Percentiles rank a stretch among this genome's conserved stretches.
Conservation (phyloP, 2,329 filamentous ascomycete genomes). For the Chaetomium olivaceum region DNA sequence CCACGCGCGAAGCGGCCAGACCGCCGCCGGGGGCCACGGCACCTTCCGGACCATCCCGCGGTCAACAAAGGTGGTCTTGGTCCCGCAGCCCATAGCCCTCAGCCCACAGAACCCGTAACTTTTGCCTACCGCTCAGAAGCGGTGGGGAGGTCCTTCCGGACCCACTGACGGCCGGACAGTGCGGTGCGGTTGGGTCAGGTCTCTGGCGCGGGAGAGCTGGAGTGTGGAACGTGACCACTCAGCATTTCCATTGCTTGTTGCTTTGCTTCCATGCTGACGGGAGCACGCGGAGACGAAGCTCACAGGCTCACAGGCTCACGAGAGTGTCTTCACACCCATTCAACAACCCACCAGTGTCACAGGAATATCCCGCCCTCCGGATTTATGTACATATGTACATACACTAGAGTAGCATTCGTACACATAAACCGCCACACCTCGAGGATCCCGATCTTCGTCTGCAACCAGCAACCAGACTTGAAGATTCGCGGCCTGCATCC, state of each 20-base stretch:
- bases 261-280: background rate
- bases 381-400: background rate
- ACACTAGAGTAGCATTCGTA: too few species aligned
- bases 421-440: background rate
- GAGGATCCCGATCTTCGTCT: conserved; percentile 1
- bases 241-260: background rate
- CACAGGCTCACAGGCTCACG: background rate
- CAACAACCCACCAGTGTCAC: background rate
- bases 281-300: background rate
- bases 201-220: too few species aligned
- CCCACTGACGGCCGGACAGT: background rate
- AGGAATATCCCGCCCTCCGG: background rate
- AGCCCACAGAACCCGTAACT: background rate
- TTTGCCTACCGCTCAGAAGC: conserved; percentile 14
- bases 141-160: conserved; percentile 11
- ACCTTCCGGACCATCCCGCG: background rate
- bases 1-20: too few species aligned
- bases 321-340: conserved; percentile 2
- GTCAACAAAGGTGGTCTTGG: background rate
- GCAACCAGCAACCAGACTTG: background rate
- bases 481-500: background rate
- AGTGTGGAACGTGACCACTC: background rate
- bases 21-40: background rate
- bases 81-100: background rate
- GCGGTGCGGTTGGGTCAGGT: background rate